Conservation (phyloP, 106 monocot genomes). For the Apostasia shenzhenica region DNA sequence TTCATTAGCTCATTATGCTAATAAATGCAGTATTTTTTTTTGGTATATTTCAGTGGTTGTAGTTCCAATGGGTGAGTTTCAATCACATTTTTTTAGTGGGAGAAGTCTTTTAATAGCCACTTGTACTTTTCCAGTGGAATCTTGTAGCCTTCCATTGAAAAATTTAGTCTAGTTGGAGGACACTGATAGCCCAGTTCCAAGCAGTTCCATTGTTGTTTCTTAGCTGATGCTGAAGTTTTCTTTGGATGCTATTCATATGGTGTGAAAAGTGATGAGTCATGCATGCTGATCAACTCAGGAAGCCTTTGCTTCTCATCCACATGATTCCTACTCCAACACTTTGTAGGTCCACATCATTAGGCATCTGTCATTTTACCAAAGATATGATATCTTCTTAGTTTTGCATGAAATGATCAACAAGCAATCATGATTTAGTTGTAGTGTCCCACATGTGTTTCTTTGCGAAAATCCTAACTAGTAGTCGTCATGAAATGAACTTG, state of each 20-base stretch:
- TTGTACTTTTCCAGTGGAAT: background rate
- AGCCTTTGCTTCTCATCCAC: slow-evolving; percentile 5
- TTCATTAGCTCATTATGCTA: background rate
- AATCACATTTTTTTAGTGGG: background rate
- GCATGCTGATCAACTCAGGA: background rate
- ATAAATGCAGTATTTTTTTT: background rate
- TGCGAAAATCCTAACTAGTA: background rate
- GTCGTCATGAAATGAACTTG: no score
- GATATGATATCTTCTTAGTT: slow-evolving; percentile 11
- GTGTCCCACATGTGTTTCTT: background rate
- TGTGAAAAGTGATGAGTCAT: slow-evolving; percentile 1
- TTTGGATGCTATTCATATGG: background rate
- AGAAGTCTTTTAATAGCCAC: background rate
- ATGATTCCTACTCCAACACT: background rate
- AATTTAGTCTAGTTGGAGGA: background rate
- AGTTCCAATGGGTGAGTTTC: background rate
- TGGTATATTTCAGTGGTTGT: background rate
- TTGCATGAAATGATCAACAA: background rate
- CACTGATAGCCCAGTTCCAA: background rate
- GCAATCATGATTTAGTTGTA: background rate
- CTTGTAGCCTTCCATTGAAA: background rate
- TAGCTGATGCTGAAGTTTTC: background rate
- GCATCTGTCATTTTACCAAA: slow-evolving; percentile 1
- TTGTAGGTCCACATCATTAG: slow-evolving; percentile 6
- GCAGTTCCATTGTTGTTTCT: background rate